Evolutionary conservation across 306 rosid species (phyloP), one percentile per base, ranked within the genome.

Genomic region (Prosopis cineraria): DNA sequence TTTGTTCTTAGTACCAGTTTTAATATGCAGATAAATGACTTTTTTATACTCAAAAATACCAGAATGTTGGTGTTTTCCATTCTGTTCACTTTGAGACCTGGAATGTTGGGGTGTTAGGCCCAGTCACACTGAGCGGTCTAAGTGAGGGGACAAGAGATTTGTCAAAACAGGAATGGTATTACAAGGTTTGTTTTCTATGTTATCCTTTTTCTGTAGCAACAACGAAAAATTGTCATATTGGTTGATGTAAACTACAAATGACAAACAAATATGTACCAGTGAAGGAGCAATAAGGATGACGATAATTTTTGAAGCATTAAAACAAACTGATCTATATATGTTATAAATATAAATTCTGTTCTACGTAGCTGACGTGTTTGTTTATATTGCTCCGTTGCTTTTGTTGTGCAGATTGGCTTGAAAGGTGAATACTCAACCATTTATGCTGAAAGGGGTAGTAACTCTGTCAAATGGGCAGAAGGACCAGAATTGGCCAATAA

Each of bases 151-250:
- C 84, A 66, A 62, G 84, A 73, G 98, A 94, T 78, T 80, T 94
- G 68, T 88, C 97, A 16, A 6, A 48, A 78, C 95, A 90, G 82
- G 85, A 89, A 88, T 92, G 98, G 98, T 90, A 96, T 65, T 91
- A 90, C 91, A 85, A 94, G 98, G 98, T 94, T 45, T 73, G 79
- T 82, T 72, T 45, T 50, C 22, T 27, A 27, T 40, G 20, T 63
- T 22, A 22, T 40, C 20, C 12, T 53, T 50, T 50, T 73, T 74
- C 25, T 1, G 13, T 31, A 40, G 40, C 56, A 48, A 29, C 44
- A 20, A 31, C 47, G 73, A 34, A 55, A 30, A 75, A 58, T 58
- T 77, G 6, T 58, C 19, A 60, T 22, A 55, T 34, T 55, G 25
- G 6, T 74, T 25, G 20, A 50, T 29, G 41, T 48, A 22, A 33